Conservation (phyloP, 2,329 filamentous ascomycete species). For the Penicillium corylophilum region DNA sequence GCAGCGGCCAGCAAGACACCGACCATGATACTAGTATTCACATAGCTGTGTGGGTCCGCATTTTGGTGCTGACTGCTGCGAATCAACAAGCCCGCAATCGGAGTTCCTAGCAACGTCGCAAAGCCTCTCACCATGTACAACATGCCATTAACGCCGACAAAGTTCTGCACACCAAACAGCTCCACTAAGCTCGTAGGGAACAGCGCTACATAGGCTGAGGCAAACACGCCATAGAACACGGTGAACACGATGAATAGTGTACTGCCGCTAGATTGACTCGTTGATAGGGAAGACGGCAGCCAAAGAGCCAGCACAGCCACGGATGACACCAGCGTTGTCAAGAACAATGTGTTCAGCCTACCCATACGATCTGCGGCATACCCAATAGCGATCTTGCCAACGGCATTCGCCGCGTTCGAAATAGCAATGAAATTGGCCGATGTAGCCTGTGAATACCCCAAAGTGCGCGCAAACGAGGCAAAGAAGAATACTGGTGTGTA, state of each 20-base stretch:
- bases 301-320: conserved; percentile 29
- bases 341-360: conserved; percentile 39
- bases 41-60: conserved; percentile 17
- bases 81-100: conserved; percentile 32
- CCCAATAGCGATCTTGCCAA: conserved; percentile 41
- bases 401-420: conserved; percentile 42
- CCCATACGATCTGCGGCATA: conserved; percentile 40
- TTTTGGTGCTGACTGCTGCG: conserved; percentile 13
- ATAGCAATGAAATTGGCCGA: conserved; percentile 42
- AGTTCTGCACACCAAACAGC: conserved; percentile 41
- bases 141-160: conserved; percentile 40
- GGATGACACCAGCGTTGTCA: conserved; percentile 29
- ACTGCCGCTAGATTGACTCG: conserved; percentile 11
- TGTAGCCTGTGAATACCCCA: conserved; percentile 37
- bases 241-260: conserved; percentile 32
- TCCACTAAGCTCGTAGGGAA: conserved; percentile 43
- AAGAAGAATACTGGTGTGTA: conserved; percentile 43
- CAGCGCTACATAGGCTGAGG: conserved; percentile 40
- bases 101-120: conserved; percentile 40
- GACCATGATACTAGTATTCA: conserved; percentile 27
- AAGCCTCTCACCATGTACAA: conserved; percentile 42
- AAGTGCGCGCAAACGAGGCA: conserved; percentile 38
- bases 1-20: conserved; percentile 24
- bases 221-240: conserved; percentile 38
- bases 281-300: conserved; percentile 22